A percentile compares a stretch with the other conserved stretches of the same genome.
Conservation (phyloP, 108 stramenopile species). For the Epithemia pelagica region DNA sequence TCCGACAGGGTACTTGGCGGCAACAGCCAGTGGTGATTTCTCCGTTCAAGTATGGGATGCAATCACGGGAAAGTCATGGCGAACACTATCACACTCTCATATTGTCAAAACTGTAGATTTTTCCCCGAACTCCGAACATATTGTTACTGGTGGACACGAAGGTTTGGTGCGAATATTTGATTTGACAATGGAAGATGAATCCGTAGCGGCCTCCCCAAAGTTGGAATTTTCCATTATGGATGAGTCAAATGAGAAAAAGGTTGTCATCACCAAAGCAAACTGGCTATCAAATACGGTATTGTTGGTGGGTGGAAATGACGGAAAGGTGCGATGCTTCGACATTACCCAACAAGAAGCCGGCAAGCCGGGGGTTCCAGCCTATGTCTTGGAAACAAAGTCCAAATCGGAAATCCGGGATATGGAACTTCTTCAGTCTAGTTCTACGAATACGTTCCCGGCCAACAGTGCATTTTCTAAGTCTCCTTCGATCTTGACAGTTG, state of each 20-base stretch:
- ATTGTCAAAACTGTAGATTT: constrained; percentile 96
- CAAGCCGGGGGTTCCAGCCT: constrained; percentile 15
- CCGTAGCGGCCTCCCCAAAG: background rate
- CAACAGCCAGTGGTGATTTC: constrained; percentile 88
- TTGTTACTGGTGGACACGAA: constrained; percentile 95
- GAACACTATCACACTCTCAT: constrained; percentile 86
- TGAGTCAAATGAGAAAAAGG: background rate
- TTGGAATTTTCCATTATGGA: background rate
- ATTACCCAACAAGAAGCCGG: constrained; percentile 18
- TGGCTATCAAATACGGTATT: constrained; percentile 51
- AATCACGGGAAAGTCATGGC: constrained; percentile 68
- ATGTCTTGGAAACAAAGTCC: constrained; percentile 40
- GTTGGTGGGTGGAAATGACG: constrained; percentile 58
- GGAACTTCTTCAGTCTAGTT: constrained; percentile 38
- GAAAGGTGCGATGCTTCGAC: constrained; percentile 58
- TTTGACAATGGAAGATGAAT: constrained; percentile 14
- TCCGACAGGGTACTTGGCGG: constrained; percentile 68
- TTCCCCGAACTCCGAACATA: constrained; percentile 55
- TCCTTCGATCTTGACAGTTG: constrained; percentile 68
- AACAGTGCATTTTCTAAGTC: constrained; percentile 5
- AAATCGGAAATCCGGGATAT: constrained; percentile 83
- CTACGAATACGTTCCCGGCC: background rate
- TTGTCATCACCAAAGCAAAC: constrained; percentile 55
- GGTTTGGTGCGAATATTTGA: constrained; percentile 85
- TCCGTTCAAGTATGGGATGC: constrained; percentile 84